Evolutionary conservation across 2,329 filamentous ascomycete species (phyloP).

Genomic region (Diaporthe sp.): DNA sequence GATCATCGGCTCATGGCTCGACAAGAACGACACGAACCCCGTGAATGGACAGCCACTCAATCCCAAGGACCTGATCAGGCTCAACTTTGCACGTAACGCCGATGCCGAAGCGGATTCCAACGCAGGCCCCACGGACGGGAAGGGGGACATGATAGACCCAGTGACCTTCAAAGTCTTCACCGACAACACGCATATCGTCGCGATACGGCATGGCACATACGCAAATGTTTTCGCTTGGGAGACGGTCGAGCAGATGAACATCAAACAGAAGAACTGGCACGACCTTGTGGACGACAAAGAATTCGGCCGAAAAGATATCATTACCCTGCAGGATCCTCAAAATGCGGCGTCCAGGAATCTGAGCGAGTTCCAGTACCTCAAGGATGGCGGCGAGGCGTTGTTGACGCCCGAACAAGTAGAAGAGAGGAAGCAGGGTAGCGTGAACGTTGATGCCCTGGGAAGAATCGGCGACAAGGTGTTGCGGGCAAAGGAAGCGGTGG

Average conservation of each 20-base stretch:
- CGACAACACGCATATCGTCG: constrained; percentile 97
- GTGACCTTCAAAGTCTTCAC: constrained; percentile 98
- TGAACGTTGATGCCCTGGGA: constrained; percentile 86
- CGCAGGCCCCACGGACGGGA: constrained; percentile 63
- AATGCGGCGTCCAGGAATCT: constrained; percentile 87
- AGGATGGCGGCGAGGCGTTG: constrained; percentile 81
- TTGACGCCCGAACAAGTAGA: constrained; percentile 79
- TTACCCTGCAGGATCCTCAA: constrained; percentile 95
- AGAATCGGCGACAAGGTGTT: constrained; percentile 85
- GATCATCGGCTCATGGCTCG: constrained; percentile 93
- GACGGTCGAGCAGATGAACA: constrained; percentile 93
- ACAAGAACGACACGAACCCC: constrained; percentile 93
- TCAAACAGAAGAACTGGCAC: constrained; percentile 96
- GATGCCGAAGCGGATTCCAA: constrained; percentile 68
- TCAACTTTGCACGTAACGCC: constrained; percentile 93
- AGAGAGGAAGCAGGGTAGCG: constrained; percentile 74
- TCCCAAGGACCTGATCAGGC: constrained; percentile 86
- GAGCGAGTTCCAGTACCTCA: constrained; percentile 88
- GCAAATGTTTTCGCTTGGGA: constrained; percentile 98
- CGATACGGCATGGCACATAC: constrained; percentile 82
- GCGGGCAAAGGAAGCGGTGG: constrained; percentile 93
- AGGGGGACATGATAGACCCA: constrained; percentile 91
- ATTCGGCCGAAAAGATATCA: constrained; percentile 91
- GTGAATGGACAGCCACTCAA: constrained; percentile 85
- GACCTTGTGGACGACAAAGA: constrained; percentile 90